Base-by-base conservation (phyloP, 805 yeast genomes). In the Candida khao-thaluensis region DNA sequence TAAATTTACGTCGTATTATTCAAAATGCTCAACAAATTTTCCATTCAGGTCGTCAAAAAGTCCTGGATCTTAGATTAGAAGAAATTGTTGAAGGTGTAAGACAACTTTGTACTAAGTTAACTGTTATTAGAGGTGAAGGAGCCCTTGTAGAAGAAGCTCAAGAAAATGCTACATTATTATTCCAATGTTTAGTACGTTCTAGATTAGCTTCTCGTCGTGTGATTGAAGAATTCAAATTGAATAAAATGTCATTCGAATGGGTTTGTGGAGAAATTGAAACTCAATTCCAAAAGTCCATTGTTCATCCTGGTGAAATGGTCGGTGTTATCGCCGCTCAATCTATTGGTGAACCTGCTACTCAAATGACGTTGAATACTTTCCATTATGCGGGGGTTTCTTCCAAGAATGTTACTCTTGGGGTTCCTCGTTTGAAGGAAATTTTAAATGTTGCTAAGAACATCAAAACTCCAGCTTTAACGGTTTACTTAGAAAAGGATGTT, bases 391-490 rank as follows among this genome's bases (percentile, higher is more conserved):
- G 96, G 82, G 96, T 89, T 44, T 89, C 95, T 23, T 86, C 96
- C 3, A 89, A 88, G 82, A 89, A 89, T 63, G 96, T 89, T 47
- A 89, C 96, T 3, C 78, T 91, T 49, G 96, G 96, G 79, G 96
- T 89, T 59, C 97, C 97, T 44, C 95, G 97, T 76, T 77, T 90
- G 64, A 90, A 90, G 78, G 98, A 90, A 72, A 93, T 93, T 79
- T 77, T 93, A 65, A 91, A 91, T 62, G 99, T 93, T 49, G 99
- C 99, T 8, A 93, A 93, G 71, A 91, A 87, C 56, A 90, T 93
- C 75, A 93, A 91, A 69, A 93, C 99, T n/a, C 99, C 99, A n/a
- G 95, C 96, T 10, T 73, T 91, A 59, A 89, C 96, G 7, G 96
- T 91, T n/a, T 93, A 90, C 60, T 70, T 93, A 60, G 75, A 86